phyloP scores from a whole-genome alignment of 495 filamentous ascomycete species.

The Cercophora sp. region DNA sequence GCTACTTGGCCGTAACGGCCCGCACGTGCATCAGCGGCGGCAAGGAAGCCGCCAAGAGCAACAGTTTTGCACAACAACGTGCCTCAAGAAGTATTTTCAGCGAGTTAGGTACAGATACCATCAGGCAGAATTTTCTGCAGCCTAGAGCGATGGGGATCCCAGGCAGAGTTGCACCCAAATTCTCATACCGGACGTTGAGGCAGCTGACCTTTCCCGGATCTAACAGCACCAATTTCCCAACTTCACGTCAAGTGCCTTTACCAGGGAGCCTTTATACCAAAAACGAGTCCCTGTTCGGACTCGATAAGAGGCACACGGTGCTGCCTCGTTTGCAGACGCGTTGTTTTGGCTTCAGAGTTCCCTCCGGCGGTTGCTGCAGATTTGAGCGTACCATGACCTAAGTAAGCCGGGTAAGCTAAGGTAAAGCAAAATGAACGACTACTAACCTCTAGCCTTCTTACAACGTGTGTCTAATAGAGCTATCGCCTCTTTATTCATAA shows the following conservation, averaged over 20 bases:
- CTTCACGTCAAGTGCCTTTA: conserved; percentile 4
- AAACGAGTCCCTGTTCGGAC: conserved; percentile 9
- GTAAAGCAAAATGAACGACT: conserved; percentile 9
- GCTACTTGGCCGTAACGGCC: too few species aligned
- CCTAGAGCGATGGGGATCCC: conserved; percentile 2
- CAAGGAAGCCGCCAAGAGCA: too few species aligned
- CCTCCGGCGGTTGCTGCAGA: conserved; percentile 7
- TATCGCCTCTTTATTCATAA: conserved; percentile 7
- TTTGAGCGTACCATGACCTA: conserved; percentile 5
- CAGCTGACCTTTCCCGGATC: not conserved
- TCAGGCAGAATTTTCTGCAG: not conserved
- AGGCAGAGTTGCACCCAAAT: conserved; percentile 1
- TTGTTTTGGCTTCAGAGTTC: conserved; percentile 8
- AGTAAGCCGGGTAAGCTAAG: not conserved
- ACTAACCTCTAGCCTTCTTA: conserved; percentile 3
- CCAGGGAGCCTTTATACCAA: not conserved
- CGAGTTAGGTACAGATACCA: conserved; percentile 2
- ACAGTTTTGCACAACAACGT: too few species aligned
- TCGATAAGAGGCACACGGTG: conserved; percentile 7
- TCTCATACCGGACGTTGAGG: conserved; percentile 3
- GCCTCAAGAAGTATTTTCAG: too few species aligned
- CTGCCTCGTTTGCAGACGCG: conserved; percentile 5
- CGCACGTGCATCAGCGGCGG: too few species aligned
- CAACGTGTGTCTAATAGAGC: conserved; percentile 2
- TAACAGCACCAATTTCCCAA: conserved; percentile 1